A percentile compares a stretch with the other conserved stretches of the same genome.
phyloP scores from a whole-genome alignment of 495 filamentous ascomycete species.

The Penicillium taxi region DNA sequence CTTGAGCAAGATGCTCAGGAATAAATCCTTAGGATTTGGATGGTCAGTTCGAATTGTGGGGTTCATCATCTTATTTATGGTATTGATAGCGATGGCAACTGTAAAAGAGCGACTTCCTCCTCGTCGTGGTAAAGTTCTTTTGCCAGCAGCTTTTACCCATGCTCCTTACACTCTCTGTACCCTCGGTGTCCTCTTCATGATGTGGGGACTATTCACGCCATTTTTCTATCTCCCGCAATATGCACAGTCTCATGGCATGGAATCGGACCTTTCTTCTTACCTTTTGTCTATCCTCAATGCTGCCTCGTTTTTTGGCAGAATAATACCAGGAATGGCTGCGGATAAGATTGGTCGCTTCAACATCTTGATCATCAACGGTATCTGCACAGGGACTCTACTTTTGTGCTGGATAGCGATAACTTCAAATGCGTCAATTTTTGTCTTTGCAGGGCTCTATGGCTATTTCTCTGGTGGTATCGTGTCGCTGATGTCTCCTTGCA shows the following conservation, averaged over 20 bases:
- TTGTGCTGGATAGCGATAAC: conserved; percentile 42
- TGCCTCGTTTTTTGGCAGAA: conserved; percentile 37
- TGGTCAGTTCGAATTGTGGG: conserved; percentile 54
- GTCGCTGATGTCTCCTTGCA: conserved; percentile 25
- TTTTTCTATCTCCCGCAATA: conserved; percentile 58
- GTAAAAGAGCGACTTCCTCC: conserved; percentile 41
- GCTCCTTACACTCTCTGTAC: conserved; percentile 13
- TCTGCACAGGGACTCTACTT: conserved; percentile 13
- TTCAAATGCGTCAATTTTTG: conserved; percentile 38
- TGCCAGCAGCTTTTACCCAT: conserved; percentile 35
- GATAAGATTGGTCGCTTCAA: conserved; percentile 50
- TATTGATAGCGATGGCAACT: conserved; percentile 33
- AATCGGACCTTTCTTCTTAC: conserved; percentile 46
- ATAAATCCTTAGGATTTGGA: conserved; percentile 41
- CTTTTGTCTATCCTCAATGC: conserved; percentile 61
- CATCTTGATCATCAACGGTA: conserved; percentile 8
- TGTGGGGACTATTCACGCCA: conserved; percentile 58
- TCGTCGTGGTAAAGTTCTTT: conserved; percentile 32
- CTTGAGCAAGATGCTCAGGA: conserved; percentile 18
- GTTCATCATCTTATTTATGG: conserved; percentile 46
- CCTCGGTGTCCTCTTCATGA: conserved; percentile 42
- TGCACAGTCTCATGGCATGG: conserved; percentile 48
- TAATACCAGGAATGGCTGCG: conserved; percentile 47
- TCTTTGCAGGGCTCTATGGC: conserved; percentile 49
- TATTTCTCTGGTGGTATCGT: conserved; percentile 51